Percentiles rank a stretch among this genome's conserved stretches.
phyloP scores from a whole-genome alignment of 352 stramenopile genomes.

The Globisporangium middletonii region DNA sequence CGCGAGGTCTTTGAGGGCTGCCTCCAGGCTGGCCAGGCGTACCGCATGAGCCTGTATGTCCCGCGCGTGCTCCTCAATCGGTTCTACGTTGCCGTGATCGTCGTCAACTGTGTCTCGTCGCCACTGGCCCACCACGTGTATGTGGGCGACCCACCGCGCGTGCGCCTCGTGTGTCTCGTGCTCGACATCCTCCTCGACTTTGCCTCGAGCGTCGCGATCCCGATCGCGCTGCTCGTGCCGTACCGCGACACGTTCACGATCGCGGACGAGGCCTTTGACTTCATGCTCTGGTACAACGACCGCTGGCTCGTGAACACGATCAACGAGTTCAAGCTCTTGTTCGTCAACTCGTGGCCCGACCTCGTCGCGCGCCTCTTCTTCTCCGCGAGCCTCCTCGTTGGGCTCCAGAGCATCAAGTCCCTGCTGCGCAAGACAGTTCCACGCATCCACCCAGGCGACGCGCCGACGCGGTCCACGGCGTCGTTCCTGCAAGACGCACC shows the following conservation, averaged over 20 bases:
- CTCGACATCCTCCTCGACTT: constrained; percentile 19
- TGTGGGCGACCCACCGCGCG: neutral
- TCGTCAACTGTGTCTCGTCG: constrained; percentile 17
- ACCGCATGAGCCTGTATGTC: constrained; percentile 15
- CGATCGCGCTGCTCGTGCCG: constrained; percentile 5
- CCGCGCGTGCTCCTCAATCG: constrained; percentile 12
- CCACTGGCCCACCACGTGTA: constrained; percentile 3
- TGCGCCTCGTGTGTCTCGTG: constrained; percentile 12
- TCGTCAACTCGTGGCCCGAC: constrained; percentile 32
- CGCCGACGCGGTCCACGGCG: neutral
- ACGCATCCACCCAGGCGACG: no score
- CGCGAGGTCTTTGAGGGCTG: constrained; percentile 20
- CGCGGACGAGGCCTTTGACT: neutral
- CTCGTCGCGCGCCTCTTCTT: constrained; percentile 29
- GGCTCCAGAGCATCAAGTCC: constrained; percentile 26
- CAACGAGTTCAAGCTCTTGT: constrained; percentile 16
- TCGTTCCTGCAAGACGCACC: neutral
- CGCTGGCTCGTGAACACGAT: constrained; percentile 21
- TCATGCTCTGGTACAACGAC: constrained; percentile 18
- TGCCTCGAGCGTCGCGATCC: constrained; percentile 13
- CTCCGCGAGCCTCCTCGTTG: constrained; percentile 23
- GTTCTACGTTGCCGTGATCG: constrained; percentile 13
- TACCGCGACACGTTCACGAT: constrained; percentile 12
- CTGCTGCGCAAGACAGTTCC: constrained; percentile 8
- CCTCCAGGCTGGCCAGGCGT: constrained; percentile 24